Evolutionary conservation across 148 eudicot species (phyloP).

Genomic region (Vaccinium darrowii): DNA sequence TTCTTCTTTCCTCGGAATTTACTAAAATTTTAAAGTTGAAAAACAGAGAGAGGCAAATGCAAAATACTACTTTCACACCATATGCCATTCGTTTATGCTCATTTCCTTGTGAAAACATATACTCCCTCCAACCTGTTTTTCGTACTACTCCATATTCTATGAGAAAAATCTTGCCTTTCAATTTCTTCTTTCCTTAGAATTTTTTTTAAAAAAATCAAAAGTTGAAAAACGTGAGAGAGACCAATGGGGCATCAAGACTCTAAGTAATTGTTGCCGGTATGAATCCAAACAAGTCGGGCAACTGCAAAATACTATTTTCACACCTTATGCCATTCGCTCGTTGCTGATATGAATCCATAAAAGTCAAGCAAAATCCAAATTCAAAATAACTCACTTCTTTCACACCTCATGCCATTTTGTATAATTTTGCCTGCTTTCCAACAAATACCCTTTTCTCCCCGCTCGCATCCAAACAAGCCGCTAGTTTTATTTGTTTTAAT

Average conservation of each 20-base stretch:
- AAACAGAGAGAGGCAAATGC: no score
- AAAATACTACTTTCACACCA: no score
- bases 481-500: background rate
- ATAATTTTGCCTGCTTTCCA: no score
- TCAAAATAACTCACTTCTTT: background rate
- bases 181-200: no score
- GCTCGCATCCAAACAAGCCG: background rate
- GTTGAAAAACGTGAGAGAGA: background rate
- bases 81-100: no score
- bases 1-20: no score
- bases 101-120: no score
- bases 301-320: background rate
- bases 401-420: background rate
- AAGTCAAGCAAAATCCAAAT: background rate
- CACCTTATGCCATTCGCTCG: background rate
- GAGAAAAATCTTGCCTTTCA: background rate
- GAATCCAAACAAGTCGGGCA: background rate
- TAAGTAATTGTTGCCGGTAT: background rate
- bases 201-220: background rate
- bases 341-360: background rate
- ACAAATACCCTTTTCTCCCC: background rate
- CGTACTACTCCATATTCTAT: background rate
- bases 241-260: background rate
- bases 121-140: background rate
- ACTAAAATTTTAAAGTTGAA: no score